phyloP scores from a whole-genome alignment of 1,284 basidiomycete species.

The Puccinia hordei region DNA sequence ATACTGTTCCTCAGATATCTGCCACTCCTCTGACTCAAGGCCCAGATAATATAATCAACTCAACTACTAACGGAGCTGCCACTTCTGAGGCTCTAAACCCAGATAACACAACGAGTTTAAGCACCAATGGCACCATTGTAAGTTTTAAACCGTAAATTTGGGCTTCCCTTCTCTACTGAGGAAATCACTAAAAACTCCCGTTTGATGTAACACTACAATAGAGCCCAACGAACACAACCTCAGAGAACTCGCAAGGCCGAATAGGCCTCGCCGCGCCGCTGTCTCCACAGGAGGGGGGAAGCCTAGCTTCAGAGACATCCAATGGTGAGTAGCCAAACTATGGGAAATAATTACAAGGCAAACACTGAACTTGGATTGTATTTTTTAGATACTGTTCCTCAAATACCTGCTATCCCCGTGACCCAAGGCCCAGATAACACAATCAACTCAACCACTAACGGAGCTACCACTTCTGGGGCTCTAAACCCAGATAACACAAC shows the following conservation, averaged over 20 bases:
- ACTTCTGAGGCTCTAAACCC: not conserved
- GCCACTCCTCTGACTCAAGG: not conserved
- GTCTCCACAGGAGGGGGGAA: too few species aligned
- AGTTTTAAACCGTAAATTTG: not conserved
- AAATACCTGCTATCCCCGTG: not conserved
- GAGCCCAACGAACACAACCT: too few species aligned
- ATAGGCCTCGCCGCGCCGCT: too few species aligned
- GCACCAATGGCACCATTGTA: not conserved
- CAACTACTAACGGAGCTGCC: not conserved
- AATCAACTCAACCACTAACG: not conserved
- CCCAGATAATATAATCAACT: not conserved
- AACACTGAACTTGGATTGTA: not conserved
- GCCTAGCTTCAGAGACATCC: not conserved
- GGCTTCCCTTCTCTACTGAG: too few species aligned
- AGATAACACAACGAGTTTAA: not conserved
- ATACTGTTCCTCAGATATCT: not conserved
- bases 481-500: not conserved
- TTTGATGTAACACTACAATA: too few species aligned
- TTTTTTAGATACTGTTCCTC: conserved; percentile 1
- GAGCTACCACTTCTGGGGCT: not conserved
- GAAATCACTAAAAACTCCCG: too few species aligned
- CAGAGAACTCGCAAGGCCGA: too few species aligned
- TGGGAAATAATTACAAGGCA: not conserved
- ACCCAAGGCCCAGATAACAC: not conserved
- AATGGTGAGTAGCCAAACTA: not conserved